These are phyloP conservation scores for Cornus florida DNA, from an alignment of 148 eudicot genomes.

Conservation along the genomic window DNA sequence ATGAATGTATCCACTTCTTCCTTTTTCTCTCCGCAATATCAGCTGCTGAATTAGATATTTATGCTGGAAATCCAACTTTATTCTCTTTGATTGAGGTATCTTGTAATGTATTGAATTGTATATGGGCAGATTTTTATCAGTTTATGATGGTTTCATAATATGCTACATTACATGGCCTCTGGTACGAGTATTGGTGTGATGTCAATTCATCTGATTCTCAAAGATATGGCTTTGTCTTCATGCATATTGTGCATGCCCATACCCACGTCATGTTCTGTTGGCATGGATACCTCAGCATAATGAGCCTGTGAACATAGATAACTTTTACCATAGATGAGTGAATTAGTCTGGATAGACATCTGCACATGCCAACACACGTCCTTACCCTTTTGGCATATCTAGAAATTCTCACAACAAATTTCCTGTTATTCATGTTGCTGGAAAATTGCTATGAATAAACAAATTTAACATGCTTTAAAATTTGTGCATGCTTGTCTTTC, in stretches of 20 bases:
- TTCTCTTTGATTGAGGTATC: constrained; percentile 1
- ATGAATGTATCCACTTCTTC: neutral
- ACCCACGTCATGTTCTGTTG: neutral
- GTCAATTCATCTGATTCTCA: neutral
- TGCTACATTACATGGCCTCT: neutral
- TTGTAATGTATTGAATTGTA: constrained; percentile 2
- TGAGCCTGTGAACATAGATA: neutral
- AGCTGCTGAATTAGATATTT: neutral
- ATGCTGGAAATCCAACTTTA: neutral
- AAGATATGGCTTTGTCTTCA: neutral
- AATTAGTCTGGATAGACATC: neutral
- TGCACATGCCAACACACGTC: neutral
- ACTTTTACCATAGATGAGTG: neutral
- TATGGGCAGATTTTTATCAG: neutral
- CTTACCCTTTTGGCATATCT: neutral
- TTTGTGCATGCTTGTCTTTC: neutral
- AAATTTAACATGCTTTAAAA: neutral
- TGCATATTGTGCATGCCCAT: neutral
- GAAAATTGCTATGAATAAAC: neutral
- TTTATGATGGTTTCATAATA: neutral
- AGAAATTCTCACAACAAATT: neutral
- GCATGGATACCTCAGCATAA: neutral
- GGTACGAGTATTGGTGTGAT: neutral
- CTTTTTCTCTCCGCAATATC: neutral
- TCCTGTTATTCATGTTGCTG: neutral